phyloP scores from a whole-genome alignment of 2,329 filamentous ascomycete genomes.

The Tolypocladium ovalisporum region DNA sequence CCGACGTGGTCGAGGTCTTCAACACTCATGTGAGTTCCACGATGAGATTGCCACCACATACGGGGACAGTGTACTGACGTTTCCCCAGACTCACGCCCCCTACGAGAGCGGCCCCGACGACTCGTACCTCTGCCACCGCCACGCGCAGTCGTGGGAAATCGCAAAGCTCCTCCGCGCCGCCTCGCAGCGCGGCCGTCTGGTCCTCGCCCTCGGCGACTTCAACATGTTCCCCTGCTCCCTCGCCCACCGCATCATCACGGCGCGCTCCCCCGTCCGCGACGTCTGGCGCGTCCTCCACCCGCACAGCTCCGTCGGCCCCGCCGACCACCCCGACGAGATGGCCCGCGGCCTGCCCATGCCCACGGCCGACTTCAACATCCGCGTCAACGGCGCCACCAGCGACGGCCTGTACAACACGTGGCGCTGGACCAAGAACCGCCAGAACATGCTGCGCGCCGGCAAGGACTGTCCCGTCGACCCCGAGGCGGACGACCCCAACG shows the following conservation, averaged over 20 bases:
- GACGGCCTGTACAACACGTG: constrained; percentile 84
- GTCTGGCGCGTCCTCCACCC: constrained; percentile 79
- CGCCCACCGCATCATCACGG: constrained; percentile 71
- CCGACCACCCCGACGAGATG: constrained; percentile 55
- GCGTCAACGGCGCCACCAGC: constrained; percentile 76
- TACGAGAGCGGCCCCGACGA: constrained; percentile 73
- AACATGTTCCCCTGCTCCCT: constrained; percentile 90
- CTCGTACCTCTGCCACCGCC: constrained; percentile 82
- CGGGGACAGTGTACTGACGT: neutral
- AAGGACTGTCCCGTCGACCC: constrained; percentile 48
- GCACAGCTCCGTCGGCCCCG: constrained; percentile 67
- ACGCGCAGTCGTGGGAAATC: constrained; percentile 90
- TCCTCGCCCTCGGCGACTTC: constrained; percentile 84
- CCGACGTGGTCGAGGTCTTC: constrained; percentile 76
- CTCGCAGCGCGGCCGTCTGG: constrained; percentile 68
- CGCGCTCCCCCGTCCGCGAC: constrained; percentile 67
- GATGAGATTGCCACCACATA: too few relatives aligned
- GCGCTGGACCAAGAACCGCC: constrained; percentile 69
- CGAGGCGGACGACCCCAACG: constrained; percentile 56
- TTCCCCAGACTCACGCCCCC: constrained; percentile 63
- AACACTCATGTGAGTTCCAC: constrained; percentile 72
- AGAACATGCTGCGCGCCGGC: constrained; percentile 53
- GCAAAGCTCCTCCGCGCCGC: constrained; percentile 79
- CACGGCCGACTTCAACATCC: constrained; percentile 65
- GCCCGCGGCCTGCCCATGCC: constrained; percentile 57